Evolutionary conservation across 129 eudicot genomes (phyloP).

Genomic region (Helianthus tuberosus): DNA sequence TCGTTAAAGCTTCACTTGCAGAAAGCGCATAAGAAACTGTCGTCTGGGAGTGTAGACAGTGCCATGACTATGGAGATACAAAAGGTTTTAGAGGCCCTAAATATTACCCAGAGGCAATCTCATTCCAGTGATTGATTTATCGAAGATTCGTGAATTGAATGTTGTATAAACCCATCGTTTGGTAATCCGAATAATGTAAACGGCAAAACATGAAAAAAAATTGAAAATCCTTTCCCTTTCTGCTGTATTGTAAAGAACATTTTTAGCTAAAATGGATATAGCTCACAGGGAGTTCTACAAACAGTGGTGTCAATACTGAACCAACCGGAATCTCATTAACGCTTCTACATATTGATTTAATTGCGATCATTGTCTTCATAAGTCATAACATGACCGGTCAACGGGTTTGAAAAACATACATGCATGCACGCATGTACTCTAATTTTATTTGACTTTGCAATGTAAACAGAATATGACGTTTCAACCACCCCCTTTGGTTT

Average conservation of each 20-base stretch:
- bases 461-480: no score
- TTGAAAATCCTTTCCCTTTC: not conserved
- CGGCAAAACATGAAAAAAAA: no score
- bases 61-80: conserved; percentile 98
- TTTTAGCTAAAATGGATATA: not conserved
- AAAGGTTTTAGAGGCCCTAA: conserved; percentile 78
- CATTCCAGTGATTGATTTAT: conserved; percentile 47
- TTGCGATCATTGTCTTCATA: no score
- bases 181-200: conserved; percentile 4
- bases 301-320: no score
- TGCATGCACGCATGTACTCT: no score
- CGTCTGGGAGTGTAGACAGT: conserved; percentile 96
- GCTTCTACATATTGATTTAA: no score
- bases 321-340: no score
- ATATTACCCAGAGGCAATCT: conserved; percentile 63
- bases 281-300: not conserved
- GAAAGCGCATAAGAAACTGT: conserved; percentile 86
- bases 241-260: not conserved
- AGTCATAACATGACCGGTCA: no score
- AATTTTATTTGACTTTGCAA: no score
- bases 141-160: not conserved
- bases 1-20: conserved; percentile 92
- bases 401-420: no score
- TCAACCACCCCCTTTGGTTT: no score
- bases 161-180: conserved; percentile 6